phyloP scores from a whole-genome alignment of 2,329 filamentous ascomycete species.

The Sporothrix inflata region DNA sequence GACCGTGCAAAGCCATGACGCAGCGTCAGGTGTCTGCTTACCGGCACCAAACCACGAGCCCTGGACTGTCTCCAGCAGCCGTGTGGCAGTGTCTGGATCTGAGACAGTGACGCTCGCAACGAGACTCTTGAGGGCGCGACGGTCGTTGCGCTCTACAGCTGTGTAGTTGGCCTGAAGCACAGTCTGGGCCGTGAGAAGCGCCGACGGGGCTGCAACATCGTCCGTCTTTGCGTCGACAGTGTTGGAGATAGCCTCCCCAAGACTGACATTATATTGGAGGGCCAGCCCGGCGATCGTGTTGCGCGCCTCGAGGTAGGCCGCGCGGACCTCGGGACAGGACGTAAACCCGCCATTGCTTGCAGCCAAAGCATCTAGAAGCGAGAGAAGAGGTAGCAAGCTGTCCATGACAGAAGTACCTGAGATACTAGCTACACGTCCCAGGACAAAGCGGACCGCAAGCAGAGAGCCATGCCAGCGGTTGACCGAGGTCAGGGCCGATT shows the following conservation, averaged over 20 bases:
- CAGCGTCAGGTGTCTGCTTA: conserved; percentile 34
- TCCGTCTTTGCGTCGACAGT: neutral
- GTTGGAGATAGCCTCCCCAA: neutral
- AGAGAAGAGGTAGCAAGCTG: conserved; percentile 22
- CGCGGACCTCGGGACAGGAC: conserved; percentile 47
- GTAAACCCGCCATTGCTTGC: conserved; percentile 26
- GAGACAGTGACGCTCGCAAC: conserved; percentile 45
- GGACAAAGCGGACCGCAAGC: conserved; percentile 58
- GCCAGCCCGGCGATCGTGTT: conserved; percentile 45
- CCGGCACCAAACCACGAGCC: conserved; percentile 35
- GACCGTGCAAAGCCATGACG: conserved; percentile 45
- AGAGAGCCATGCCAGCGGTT: conserved; percentile 64
- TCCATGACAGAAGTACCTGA: conserved; percentile 46
- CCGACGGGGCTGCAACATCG: conserved; percentile 31
- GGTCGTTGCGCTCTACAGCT: conserved; percentile 34
- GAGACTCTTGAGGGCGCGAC: conserved; percentile 36
- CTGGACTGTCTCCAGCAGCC: conserved; percentile 47
- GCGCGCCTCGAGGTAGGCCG: conserved; percentile 52
- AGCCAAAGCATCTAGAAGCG: conserved; percentile 26
- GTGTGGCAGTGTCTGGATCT: conserved; percentile 48
- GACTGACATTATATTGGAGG: neutral
- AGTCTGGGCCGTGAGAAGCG: conserved; percentile 47
- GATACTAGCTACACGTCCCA: conserved; percentile 53
- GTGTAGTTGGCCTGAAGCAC: conserved; percentile 46
- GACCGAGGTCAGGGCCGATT: conserved; percentile 40